These are phyloP conservation scores for Corchorus olitorius DNA, from an alignment of 345 rosid genomes.

Conservation along the genomic window DNA sequence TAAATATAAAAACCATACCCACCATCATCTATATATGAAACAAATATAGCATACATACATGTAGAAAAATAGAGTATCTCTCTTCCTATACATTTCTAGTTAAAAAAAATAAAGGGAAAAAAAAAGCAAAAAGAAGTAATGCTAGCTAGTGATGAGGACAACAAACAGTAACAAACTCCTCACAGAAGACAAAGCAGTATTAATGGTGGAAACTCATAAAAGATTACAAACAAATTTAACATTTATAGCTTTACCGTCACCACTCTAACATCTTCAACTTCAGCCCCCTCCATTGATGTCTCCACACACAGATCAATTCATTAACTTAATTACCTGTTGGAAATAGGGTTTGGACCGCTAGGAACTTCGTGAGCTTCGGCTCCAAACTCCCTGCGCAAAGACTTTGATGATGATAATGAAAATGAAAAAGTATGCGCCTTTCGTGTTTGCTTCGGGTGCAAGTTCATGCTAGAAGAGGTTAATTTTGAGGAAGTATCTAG, in stretches of 20 bases:
- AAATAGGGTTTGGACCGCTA: conserved; percentile 93
- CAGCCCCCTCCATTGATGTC: background rate
- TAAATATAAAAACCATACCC: conserved; percentile 16
- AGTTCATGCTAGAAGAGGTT: conserved; percentile 44
- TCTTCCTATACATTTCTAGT: conserved; percentile 24
- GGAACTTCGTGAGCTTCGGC: conserved; percentile 83
- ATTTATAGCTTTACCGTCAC: background rate
- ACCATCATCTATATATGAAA: conserved; percentile 19
- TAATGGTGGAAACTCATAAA: conserved; percentile 10
- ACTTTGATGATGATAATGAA: conserved; percentile 4
- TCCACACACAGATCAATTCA: background rate
- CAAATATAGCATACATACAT: conserved; percentile 15
- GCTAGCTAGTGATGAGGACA: conserved; percentile 7
- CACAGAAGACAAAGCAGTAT: conserved; percentile 8
- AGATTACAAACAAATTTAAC: background rate
- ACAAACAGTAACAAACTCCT: conserved; percentile 1
- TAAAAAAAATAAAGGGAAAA: background rate
- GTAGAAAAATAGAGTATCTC: conserved; percentile 15
- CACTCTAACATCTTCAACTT: conserved; percentile 20
- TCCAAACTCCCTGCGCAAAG: conserved; percentile 41
- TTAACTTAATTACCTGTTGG: conserved; percentile 50
- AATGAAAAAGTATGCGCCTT: conserved; percentile 22
- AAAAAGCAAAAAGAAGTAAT: background rate
- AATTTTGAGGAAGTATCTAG: conserved; percentile 38
- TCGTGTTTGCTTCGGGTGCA: conserved; percentile 38